phyloP scores from a whole-genome alignment of 2,329 filamentous ascomycete genomes.

The Plectosphaerella sp. region DNA sequence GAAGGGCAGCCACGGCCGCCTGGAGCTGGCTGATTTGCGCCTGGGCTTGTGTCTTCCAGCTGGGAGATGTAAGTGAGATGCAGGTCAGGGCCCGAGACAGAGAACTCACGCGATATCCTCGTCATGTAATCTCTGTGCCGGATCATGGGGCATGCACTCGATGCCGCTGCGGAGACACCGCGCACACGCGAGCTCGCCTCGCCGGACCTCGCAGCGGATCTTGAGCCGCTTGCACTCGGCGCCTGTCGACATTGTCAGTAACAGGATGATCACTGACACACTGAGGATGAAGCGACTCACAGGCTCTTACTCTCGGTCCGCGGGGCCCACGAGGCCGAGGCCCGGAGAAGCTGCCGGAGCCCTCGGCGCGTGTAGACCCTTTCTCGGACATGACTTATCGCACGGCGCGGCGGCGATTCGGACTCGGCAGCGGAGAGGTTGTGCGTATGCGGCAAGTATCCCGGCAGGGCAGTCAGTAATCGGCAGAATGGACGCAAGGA shows the following conservation, averaged over 20 bases:
- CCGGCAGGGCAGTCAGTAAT: too few relatives aligned
- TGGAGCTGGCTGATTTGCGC: neutral
- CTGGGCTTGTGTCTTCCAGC: neutral
- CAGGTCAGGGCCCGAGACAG: neutral
- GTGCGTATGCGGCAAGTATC: too few relatives aligned
- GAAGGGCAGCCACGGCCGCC: neutral
- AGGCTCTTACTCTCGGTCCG: neutral
- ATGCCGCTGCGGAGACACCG: neutral
- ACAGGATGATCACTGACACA: neutral
- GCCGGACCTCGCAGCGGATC: neutral
- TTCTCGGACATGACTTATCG: neutral
- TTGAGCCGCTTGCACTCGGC: neutral
- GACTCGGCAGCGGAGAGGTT: too few relatives aligned
- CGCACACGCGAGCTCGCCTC: neutral
- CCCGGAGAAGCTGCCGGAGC: neutral
- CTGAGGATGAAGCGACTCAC: neutral
- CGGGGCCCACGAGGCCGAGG: neutral
- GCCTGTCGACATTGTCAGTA: neutral
- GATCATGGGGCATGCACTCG: neutral
- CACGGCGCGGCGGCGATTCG: too few relatives aligned
- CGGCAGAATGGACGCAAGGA: too few relatives aligned
- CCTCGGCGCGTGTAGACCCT: neutral
- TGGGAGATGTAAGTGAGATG: neutral
- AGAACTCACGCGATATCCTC: neutral
- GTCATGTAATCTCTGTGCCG: neutral